Percentiles rank a stretch among this genome's conserved stretches.
These are phyloP conservation scores for Trichoderma hamatum DNA, from an alignment of 2,329 filamentous ascomycete species.

Conservation along the genomic window DNA sequence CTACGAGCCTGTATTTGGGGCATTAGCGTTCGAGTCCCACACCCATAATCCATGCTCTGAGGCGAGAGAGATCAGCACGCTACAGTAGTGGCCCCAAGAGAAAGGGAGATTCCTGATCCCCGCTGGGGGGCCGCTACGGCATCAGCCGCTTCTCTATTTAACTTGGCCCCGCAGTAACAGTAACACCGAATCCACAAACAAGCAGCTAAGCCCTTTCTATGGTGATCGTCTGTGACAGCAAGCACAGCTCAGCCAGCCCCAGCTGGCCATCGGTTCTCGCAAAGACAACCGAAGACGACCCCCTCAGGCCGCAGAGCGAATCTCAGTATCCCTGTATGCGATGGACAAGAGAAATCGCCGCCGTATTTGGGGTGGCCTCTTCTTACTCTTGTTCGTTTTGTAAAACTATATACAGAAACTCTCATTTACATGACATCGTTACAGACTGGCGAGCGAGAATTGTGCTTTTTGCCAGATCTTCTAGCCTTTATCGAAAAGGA, in stretches of 20 bases:
- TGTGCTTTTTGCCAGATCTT: neutral
- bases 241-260: neutral
- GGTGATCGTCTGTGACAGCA: neutral
- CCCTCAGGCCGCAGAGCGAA: neutral
- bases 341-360: neutral
- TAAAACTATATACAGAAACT: neutral
- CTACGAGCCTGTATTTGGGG: neutral
- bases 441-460: neutral
- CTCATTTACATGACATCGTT: neutral
- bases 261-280: neutral
- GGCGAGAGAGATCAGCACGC: neutral
- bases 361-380: neutral
- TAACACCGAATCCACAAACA: neutral
- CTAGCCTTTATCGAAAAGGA: neutral
- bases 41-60: neutral
- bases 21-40: neutral
- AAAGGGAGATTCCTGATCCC: neutral
- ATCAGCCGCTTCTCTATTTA: slow-evolving; percentile 14
- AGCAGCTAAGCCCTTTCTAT: neutral
- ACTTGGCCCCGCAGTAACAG: neutral
- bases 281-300: neutral
- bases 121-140: slow-evolving; percentile 20
- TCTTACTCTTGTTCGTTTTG: neutral
- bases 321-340: neutral
- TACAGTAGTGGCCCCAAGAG: neutral